Base-by-base conservation (phyloP, 2,329 filamentous ascomycete species). In the Hypoxylon sp. region DNA sequence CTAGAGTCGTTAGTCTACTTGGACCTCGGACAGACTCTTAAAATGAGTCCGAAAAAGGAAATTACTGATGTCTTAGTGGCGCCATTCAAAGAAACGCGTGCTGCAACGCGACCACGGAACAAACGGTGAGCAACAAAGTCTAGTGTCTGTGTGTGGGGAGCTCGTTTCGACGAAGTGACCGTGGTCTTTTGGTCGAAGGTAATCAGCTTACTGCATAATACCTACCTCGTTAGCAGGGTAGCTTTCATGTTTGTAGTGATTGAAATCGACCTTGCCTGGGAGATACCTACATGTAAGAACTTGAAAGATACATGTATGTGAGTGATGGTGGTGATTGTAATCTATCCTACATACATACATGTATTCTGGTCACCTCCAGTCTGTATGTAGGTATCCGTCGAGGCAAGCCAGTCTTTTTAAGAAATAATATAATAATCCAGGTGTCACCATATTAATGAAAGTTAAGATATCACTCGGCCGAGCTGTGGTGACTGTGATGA, bases 41-140 rank as follows among this genome's bases (percentile, higher is more conserved):
- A 59, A 51, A 59, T 31, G 48, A 53, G 58, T 52, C 61, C 65
- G 47, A 66, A 63, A 68, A 42, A 42, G 60, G 65, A 60, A 67
- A 60, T 48, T 65, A 63, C 55, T 46, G 50, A 69, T 60, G 52
- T 53, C 50, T 39, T 46, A 67, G 44, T 52, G 54, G 59, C 55
- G 59, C 54, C 47, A 59, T 69, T 46, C 55, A 22, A 22, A 42
- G n/a, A 48, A 50, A 62, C 48, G 53, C 58, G 51, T 50, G 26
- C 51, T 47, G 37, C 50, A 44, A 64, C 53, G 54, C 53, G 55
- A 44, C 39, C 39, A 22, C 39, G 39, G 39, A 44, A 44, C 17
- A 17, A 44, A 44, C 39, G 39, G 39, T 44, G 39, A 44, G 39
- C 39, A 44, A 19, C 17, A 44, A 44, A 22, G n/a, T 44, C 39